These are phyloP conservation scores for Phylloboletellus chloephorus DNA, from an alignment of 1,284 basidiomycete species.

Conservation along the genomic window DNA sequence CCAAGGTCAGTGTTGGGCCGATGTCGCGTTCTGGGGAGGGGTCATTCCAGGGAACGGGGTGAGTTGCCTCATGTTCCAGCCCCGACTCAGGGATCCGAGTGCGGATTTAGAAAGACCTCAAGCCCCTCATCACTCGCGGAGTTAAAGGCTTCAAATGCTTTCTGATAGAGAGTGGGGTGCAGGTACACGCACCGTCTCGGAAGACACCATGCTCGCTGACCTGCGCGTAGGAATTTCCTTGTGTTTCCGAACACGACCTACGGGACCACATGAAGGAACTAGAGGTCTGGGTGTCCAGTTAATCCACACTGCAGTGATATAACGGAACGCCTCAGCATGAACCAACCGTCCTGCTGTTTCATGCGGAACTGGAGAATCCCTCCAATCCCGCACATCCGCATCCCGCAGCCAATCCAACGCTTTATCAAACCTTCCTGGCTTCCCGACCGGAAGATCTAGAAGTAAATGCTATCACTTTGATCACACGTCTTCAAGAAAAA, in stretches of 20 bases:
- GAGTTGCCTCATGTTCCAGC: slow-evolving; percentile 9
- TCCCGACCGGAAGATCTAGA: slow-evolving; percentile 81
- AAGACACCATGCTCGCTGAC: slow-evolving; percentile 3
- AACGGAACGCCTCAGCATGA: slow-evolving; percentile 44
- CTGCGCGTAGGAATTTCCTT: slow-evolving; percentile 76
- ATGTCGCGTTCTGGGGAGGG: slow-evolving; percentile 94
- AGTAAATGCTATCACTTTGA: slow-evolving; percentile 69
- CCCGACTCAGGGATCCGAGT: slow-evolving; percentile 3
- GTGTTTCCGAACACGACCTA: slow-evolving; percentile 70
- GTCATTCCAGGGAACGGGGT: slow-evolving; percentile 86
- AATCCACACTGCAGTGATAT: slow-evolving; percentile 2
- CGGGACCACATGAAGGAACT: slow-evolving; percentile 66
- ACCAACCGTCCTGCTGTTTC: slow-evolving; percentile 74
- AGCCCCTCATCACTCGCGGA: slow-evolving; percentile 66
- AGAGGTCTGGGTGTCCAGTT: slow-evolving; percentile 43
- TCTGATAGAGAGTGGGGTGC: slow-evolving; percentile 88
- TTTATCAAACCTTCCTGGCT: slow-evolving; percentile 76
- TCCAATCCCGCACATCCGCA: slow-evolving; percentile 10
- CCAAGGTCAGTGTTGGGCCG: slow-evolving; percentile 68
- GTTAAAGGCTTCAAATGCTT: slow-evolving; percentile 96
- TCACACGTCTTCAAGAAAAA: slow-evolving; percentile 55
- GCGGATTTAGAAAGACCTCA: slow-evolving; percentile 47
- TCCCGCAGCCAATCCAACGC: slow-evolving; percentile 39
- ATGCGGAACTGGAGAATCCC: slow-evolving; percentile 72
- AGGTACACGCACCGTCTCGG: slow-evolving; percentile 44